Evolutionary conservation across 495 filamentous ascomycete genomes (phyloP), one percentile per base, ranked within the genome.

Genomic region (Apiosordaria backusii): DNA sequence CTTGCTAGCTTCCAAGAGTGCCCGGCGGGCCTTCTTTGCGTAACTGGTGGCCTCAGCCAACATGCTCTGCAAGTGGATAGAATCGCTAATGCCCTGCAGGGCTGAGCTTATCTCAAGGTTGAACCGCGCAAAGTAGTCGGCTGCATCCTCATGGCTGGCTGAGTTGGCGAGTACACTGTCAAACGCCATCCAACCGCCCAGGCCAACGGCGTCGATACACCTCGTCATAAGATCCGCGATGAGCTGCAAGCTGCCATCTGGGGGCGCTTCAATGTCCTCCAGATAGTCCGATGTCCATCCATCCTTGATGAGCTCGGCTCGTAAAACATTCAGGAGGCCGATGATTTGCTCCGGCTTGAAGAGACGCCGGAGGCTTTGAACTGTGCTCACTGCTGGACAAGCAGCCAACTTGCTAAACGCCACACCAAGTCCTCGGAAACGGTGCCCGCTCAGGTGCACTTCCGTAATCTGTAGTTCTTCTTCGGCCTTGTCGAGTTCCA

Each of bases 181-280:
- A 45, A 86, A 87, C 6, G 87, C 79, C 61, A 97, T 85, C 90
- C 91, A 97, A 27, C 92, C 91, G 15, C 85, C 88, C 19, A 90
- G 82, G 10, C 92, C 92, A n/a, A 97, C 84, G 10, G 91, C 88
- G 78, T 97, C 93, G 10, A 97, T 82, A 52, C 90, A 88, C 68
- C 88, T 87, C 71, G 85, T 89, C 40, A 97, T 82, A 7, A 96
- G 78, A 62, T 88, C 84, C 29, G 84, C 83, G 64, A 92, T 86
- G 52, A 85, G 79, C 60, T 78, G 76, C 60, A 85, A 84, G 72
- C 84, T 85, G 13, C 79, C 84, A 50, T 85, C 81, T 22, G 81
- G 81, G 68, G 85, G 76, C 60, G 83, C 72, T 73, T 87, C 84
- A 1, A 81, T 79, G 4, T 84, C 82, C 25, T 86, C 85, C 15